These are phyloP conservation scores for Spiromastix sp. DNA, from an alignment of 2,329 filamentous ascomycete species.

Conservation along the genomic window DNA sequence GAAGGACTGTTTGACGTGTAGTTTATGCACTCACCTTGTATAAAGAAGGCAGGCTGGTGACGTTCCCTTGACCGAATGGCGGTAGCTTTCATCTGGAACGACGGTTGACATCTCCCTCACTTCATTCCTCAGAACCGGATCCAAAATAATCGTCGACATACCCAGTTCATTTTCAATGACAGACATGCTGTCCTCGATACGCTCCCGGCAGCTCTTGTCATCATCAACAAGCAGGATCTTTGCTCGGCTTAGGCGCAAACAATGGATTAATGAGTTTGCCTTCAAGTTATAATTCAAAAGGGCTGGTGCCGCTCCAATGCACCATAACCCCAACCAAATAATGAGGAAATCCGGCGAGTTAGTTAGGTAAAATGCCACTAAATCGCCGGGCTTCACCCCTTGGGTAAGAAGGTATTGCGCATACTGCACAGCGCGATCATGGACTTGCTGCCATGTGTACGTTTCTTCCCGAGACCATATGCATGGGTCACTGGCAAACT, in stretches of 20 bases:
- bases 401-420: slow-evolving; percentile 51
- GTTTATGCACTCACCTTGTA: slow-evolving; percentile 50
- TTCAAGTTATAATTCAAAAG: slow-evolving; percentile 62
- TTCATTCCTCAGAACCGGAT: slow-evolving; percentile 36
- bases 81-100: slow-evolving; percentile 46
- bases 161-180: slow-evolving; percentile 45
- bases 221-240: slow-evolving; percentile 51
- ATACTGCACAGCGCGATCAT: slow-evolving; percentile 48
- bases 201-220: slow-evolving; percentile 40
- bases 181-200: slow-evolving; percentile 43
- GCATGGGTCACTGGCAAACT: slow-evolving; percentile 44
- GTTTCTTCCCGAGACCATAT: slow-evolving; percentile 57
- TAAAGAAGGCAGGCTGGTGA: slow-evolving; percentile 59
- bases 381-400: slow-evolving; percentile 49
- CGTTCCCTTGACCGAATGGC: slow-evolving; percentile 39
- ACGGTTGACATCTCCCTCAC: slow-evolving; percentile 40
- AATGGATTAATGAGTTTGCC: slow-evolving; percentile 55
- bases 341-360: slow-evolving; percentile 60
- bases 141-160: slow-evolving; percentile 47
- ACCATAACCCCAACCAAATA: slow-evolving; percentile 53
- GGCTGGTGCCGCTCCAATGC: slow-evolving; percentile 57
- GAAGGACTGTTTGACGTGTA: too few species aligned
- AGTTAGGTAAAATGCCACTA: slow-evolving; percentile 56
- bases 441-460: slow-evolving; percentile 50
- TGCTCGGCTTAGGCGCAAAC: slow-evolving; percentile 47